Conservation (phyloP, 768 basidiomycete genomes). For the Mycena haematopus region DNA sequence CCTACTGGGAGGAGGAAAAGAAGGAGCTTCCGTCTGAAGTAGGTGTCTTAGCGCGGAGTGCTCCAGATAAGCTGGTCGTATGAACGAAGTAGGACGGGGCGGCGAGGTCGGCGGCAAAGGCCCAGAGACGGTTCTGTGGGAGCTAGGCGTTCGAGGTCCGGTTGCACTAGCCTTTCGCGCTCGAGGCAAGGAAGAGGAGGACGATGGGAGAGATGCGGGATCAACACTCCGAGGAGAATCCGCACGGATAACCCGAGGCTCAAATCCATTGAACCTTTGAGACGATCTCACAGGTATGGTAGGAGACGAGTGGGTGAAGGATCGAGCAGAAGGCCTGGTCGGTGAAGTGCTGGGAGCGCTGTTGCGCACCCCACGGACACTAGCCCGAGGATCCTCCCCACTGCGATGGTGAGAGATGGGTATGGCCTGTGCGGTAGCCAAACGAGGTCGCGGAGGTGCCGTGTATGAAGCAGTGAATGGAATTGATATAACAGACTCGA, state of each 20-base stretch:
- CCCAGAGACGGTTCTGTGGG: conserved; percentile 38
- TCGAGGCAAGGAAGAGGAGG: conserved; percentile 45
- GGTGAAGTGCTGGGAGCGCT: conserved; percentile 44
- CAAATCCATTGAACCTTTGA: conserved; percentile 48
- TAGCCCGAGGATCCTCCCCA: conserved; percentile 44
- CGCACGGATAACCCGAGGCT: conserved; percentile 75
- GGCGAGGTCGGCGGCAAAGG: conserved; percentile 39
- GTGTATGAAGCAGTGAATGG: conserved; percentile 47
- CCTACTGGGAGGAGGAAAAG: conserved; percentile 44
- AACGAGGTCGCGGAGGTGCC: conserved; percentile 48
- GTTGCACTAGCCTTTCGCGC: conserved; percentile 54
- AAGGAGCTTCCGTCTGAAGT: conserved; percentile 61
- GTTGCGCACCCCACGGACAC: conserved; percentile 48
- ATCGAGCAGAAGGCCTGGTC: conserved; percentile 50
- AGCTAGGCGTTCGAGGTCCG: conserved; percentile 35
- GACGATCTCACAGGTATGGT: conserved; percentile 39
- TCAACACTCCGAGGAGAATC: conserved; percentile 52
- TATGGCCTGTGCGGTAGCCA: conserved; percentile 40
- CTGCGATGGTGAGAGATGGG: conserved; percentile 35
- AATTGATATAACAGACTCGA: conserved; percentile 72
- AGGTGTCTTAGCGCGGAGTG: conserved; percentile 76
- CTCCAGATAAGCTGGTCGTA: conserved; percentile 77
- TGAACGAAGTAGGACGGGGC: conserved; percentile 50
- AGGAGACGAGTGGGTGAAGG: conserved; percentile 45
- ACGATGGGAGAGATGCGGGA: conserved; percentile 48